Conservation (phyloP, 805 yeast genomes). For the Ogataea parapolymorpha region DNA sequence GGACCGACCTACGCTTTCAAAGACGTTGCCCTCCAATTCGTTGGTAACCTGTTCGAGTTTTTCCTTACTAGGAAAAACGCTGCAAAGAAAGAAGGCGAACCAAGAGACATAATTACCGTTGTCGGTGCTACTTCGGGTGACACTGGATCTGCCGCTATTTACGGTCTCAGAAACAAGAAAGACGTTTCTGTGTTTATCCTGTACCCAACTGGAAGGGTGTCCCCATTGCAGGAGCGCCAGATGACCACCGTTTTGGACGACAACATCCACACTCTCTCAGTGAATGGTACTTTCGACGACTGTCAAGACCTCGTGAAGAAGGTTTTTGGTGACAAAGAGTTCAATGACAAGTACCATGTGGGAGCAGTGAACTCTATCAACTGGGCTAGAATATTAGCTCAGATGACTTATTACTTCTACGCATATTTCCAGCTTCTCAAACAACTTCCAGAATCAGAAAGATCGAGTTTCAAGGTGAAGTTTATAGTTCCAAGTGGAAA, state of each 20-base stretch:
- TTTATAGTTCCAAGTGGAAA: conserved; percentile 97
- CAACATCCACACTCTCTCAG: conserved; percentile 93
- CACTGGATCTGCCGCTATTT: conserved; percentile 98
- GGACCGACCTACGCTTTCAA: conserved; percentile 99
- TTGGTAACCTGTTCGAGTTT: conserved; percentile 94
- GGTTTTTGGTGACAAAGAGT: conserved; percentile 83
- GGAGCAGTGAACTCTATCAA: conserved; percentile 98
- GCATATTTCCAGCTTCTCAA: conserved; percentile 74
- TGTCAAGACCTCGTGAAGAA: conserved; percentile 96
- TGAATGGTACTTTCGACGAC: conserved; percentile 95
- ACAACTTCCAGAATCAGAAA: conserved; percentile 28
- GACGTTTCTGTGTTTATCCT: conserved; percentile 96
- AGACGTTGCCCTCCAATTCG: conserved; percentile 97
- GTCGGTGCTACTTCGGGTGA: conserved; percentile 99
- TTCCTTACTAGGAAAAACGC: conserved; percentile 76
- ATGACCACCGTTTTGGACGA: conserved; percentile 95
- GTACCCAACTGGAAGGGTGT: conserved; percentile 96
- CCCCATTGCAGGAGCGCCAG: conserved; percentile 97
- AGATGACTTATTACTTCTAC: conserved; percentile 93
- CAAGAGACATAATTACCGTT: conserved; percentile 82
- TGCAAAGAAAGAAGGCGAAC: conserved; percentile 40
- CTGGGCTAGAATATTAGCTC: conserved; percentile 99
- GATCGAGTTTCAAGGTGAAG: conserved; percentile 49
- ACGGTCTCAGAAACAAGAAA: conserved; percentile 94
- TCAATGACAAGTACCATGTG: conserved; percentile 85